Evolutionary conservation across 805 yeast genomes (phyloP).

Genomic region (Tetrapisispora namnaoensis): DNA sequence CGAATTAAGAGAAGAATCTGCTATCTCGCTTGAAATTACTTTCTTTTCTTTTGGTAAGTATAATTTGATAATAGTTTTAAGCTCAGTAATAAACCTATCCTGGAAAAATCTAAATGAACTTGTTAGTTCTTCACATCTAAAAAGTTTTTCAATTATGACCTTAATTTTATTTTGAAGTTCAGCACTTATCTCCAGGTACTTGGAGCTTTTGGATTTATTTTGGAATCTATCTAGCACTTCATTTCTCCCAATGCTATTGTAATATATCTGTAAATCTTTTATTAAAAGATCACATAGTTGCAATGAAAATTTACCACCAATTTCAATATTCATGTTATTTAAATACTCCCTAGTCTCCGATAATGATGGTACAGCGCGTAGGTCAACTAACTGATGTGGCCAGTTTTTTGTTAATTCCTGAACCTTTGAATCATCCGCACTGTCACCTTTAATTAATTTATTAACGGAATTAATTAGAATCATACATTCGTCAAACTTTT

Average conservation of each 20-base stretch:
- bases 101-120: slow-evolving; percentile 57
- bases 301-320: slow-evolving; percentile 58
- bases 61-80: slow-evolving; percentile 59
- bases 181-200: slow-evolving; percentile 33
- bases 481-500: slow-evolving; percentile 45
- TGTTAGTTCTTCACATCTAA: slow-evolving; percentile 50
- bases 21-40: not conserved
- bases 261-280: slow-evolving; percentile 52
- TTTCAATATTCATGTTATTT: slow-evolving; percentile 45
- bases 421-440: slow-evolving; percentile 18
- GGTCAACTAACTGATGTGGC: slow-evolving; percentile 32
- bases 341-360: slow-evolving; percentile 41
- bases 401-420: slow-evolving; percentile 30
- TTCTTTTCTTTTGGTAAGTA: slow-evolving; percentile 46
- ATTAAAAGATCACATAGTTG: slow-evolving; percentile 47
- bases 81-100: slow-evolving; percentile 56
- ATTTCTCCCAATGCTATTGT: slow-evolving; percentile 36
- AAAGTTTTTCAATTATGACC: slow-evolving; percentile 44
- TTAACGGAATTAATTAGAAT: slow-evolving; percentile 50
- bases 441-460: slow-evolving; percentile 46
- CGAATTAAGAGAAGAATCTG: not conserved
- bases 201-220: slow-evolving; percentile 24
- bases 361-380: slow-evolving; percentile 27
- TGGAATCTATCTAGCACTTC: slow-evolving; percentile 43
- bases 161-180: slow-evolving; percentile 36